phyloP scores from a whole-genome alignment of 1,284 basidiomycete genomes.

The Rhodotorula sp. region DNA sequence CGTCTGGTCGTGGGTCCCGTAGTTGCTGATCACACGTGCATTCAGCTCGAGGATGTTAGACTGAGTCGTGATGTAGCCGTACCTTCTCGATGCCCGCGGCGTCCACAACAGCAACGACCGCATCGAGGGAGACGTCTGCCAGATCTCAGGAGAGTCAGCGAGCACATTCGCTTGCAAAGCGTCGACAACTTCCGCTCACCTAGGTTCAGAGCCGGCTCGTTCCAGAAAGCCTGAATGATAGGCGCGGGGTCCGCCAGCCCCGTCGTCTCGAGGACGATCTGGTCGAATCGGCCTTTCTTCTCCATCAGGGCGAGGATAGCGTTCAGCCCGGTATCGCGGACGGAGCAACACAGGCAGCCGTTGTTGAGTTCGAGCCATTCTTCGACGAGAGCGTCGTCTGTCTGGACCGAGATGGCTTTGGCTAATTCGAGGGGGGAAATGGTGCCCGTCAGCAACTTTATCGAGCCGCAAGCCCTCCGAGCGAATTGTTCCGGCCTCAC shows the following conservation, averaged over 20 bases:
- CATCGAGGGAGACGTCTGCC: conserved; percentile 75
- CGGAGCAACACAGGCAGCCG: conserved; percentile 89
- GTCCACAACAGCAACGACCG: conserved; percentile 87
- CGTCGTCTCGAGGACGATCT: conserved; percentile 88
- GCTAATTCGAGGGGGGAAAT: conserved; percentile 38
- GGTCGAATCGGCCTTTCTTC: conserved; percentile 75
- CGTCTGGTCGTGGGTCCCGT: conserved; percentile 65
- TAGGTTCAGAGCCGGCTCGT: conserved; percentile 34
- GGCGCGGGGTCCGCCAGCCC: conserved; percentile 86
- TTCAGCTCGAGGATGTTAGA: background rate
- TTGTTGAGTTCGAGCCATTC: conserved; percentile 85
- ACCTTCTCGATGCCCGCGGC: conserved; percentile 51
- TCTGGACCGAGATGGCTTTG: conserved; percentile 60
- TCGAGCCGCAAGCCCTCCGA: background rate
- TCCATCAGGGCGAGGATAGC: conserved; percentile 68
- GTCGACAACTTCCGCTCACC: background rate
- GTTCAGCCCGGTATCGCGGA: conserved; percentile 84
- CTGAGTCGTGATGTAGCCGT: background rate
- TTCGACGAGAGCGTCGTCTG: conserved; percentile 56
- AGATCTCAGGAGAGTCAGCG: conserved; percentile 50
- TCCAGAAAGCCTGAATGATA: conserved; percentile 40
- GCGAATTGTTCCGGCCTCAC: conserved; percentile 37
- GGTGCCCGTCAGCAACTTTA: too few species aligned
- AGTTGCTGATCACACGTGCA: conserved; percentile 64
- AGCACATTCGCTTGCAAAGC: background rate